Conservation (phyloP, 352 stramenopile species). For the Pythium brachiatum region DNA sequence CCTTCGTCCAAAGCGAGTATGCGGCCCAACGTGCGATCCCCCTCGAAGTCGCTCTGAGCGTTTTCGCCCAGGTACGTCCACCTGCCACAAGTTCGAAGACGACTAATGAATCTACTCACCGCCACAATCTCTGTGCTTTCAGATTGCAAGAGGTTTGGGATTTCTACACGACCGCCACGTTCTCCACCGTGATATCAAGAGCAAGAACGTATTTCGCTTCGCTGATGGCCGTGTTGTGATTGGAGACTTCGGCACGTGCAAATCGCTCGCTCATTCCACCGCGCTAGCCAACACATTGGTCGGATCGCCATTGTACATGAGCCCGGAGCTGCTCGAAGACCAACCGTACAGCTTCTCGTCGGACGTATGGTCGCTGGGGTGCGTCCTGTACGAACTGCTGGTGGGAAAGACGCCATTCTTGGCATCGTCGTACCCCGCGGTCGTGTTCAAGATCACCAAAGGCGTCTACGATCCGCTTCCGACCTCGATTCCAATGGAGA, state of each 20-base stretch:
- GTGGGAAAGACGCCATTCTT: slow-evolving; percentile 57
- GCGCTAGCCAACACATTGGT: slow-evolving; percentile 46
- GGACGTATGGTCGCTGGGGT: slow-evolving; percentile 84
- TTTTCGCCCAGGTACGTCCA: slow-evolving; percentile 50
- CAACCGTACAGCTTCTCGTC: slow-evolving; percentile 55
- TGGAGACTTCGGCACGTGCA: slow-evolving; percentile 71
- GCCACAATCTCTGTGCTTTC: no score
- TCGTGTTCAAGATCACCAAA: slow-evolving; percentile 46
- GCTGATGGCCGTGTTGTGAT: slow-evolving; percentile 76
- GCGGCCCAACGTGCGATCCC: background rate
- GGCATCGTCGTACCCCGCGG: slow-evolving; percentile 41
- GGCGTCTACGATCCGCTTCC: slow-evolving; percentile 33
- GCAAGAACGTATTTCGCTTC: slow-evolving; percentile 85
- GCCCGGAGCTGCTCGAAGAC: slow-evolving; percentile 60
- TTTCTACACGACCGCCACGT: slow-evolving; percentile 56
- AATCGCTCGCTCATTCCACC: slow-evolving; percentile 31
- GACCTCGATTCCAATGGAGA: slow-evolving; percentile 15
- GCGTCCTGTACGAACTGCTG: slow-evolving; percentile 72
- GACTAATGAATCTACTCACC: no score
- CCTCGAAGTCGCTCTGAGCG: slow-evolving; percentile 19
- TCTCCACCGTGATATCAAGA: slow-evolving; percentile 87
- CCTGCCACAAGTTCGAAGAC: no score
- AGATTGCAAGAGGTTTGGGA: slow-evolving; percentile 87
- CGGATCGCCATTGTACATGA: slow-evolving; percentile 77
- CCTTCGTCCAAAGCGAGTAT: slow-evolving; percentile 24